Evolutionary conservation across 306 rosid genomes (phyloP).

Genomic region (Notholithocarpus densiflorus): DNA sequence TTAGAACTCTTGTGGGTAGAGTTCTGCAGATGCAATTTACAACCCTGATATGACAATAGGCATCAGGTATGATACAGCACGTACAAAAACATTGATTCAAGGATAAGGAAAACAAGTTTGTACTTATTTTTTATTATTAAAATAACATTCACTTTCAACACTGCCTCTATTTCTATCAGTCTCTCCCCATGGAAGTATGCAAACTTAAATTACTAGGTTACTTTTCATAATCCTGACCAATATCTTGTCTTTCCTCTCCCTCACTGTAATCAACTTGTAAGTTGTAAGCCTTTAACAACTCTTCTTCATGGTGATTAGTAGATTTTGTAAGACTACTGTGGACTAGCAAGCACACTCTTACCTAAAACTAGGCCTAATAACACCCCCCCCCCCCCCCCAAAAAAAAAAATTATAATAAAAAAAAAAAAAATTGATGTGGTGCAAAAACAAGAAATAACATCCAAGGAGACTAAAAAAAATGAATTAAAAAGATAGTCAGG

Average conservation of each 20-base stretch:
- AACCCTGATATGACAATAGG: neutral
- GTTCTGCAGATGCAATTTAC: neutral
- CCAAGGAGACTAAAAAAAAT: neutral
- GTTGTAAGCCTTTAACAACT: neutral
- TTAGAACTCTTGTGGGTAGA: neutral
- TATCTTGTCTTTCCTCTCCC: neutral
- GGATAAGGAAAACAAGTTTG: neutral
- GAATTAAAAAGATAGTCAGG: neutral
- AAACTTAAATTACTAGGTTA: constrained; percentile 2
- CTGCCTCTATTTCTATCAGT: neutral
- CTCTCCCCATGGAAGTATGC: neutral
- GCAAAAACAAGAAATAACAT: neutral
- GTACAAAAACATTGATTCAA: neutral
- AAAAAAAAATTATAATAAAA: neutral
- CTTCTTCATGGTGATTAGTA: neutral
- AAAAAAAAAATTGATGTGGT: no score
- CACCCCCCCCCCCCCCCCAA: neutral
- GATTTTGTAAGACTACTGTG: neutral
- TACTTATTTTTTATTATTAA: neutral
- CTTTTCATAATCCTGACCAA: neutral
- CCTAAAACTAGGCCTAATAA: neutral
- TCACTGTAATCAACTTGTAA: neutral
- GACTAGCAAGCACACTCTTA: neutral
- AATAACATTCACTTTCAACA: neutral
- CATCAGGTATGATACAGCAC: neutral